These are phyloP conservation scores for Penicillium lividum DNA, from an alignment of 495 filamentous ascomycete species.

Conservation along the genomic window DNA sequence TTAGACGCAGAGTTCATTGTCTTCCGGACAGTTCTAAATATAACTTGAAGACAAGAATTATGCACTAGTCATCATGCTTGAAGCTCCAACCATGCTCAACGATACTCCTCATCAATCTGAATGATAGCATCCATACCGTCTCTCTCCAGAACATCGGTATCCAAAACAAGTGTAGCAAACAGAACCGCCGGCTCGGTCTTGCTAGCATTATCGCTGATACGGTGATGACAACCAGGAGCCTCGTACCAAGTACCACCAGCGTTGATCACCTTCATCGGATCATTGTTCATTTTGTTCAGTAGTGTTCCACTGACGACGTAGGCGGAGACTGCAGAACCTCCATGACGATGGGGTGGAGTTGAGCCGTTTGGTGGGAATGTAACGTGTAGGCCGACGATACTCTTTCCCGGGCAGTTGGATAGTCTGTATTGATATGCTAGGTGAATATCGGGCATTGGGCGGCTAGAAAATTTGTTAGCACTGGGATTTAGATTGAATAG, in stretches of 20 bases:
- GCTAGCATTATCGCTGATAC: conserved; percentile 41
- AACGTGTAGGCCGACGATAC: conserved; percentile 34
- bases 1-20: too few relatives aligned
- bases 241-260: conserved; percentile 41
- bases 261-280: conserved; percentile 26
- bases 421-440: conserved; percentile 35
- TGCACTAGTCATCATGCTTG: too few relatives aligned
- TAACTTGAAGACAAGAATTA: too few relatives aligned
- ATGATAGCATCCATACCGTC: conserved; percentile 30
- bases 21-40: too few relatives aligned
- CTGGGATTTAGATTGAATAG: background rate
- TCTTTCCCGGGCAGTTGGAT: conserved; percentile 34
- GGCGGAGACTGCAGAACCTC: conserved; percentile 34
- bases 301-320: conserved; percentile 33
- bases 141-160: conserved; percentile 33
- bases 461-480: conserved; percentile 11
- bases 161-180: conserved; percentile 34
- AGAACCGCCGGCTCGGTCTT: conserved; percentile 32
- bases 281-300: conserved; percentile 47
- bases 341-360: conserved; percentile 45
- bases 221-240: conserved; percentile 47
- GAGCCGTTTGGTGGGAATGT: conserved; percentile 39
- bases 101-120: conserved; percentile 36
- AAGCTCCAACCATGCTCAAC: background rate
- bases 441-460: conserved; percentile 29